These are phyloP conservation scores for Suaeda aralocaspica DNA, from an alignment of 148 eudicot genomes.

Conservation along the genomic window DNA sequence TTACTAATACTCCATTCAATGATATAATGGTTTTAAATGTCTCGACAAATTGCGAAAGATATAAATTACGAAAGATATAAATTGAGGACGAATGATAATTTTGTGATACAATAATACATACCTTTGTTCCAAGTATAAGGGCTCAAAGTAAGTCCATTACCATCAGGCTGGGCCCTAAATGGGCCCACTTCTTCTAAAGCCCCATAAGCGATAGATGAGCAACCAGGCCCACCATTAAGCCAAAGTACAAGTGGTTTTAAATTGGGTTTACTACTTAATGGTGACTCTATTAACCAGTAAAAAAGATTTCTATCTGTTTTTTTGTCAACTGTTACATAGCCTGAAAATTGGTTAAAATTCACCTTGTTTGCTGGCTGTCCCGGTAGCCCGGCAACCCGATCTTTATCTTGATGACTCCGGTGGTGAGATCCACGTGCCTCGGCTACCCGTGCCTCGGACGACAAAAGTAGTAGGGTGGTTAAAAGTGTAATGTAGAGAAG, in stretches of 20 bases:
- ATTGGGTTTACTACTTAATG: slow-evolving; percentile 5
- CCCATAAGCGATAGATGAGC: slow-evolving; percentile 46
- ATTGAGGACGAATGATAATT: not conserved
- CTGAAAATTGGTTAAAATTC: slow-evolving; percentile 31
- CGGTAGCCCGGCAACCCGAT: slow-evolving; percentile 23
- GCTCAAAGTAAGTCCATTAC: slow-evolving; percentile 27
- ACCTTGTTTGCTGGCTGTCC: slow-evolving; percentile 24
- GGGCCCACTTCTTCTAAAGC: slow-evolving; percentile 44
- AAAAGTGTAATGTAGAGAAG: not conserved
- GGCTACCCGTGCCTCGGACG: too few relatives aligned
- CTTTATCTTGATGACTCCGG: slow-evolving; percentile 2
- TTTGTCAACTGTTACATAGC: slow-evolving; percentile 29
- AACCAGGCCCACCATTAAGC: slow-evolving; percentile 44
- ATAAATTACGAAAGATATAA: too few relatives aligned
- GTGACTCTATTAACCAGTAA: slow-evolving; percentile 37
- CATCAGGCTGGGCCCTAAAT: slow-evolving; percentile 39
- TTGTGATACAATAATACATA: not conserved
- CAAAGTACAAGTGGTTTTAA: slow-evolving; percentile 33
- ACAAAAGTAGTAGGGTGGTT: slow-evolving; percentile 7
- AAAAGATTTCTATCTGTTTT: slow-evolving; percentile 27
- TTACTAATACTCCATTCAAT: too few relatives aligned
- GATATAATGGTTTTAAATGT: too few relatives aligned
- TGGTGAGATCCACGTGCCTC: not conserved
- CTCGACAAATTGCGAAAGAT: too few relatives aligned
- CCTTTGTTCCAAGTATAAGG: slow-evolving; percentile 36